Percentiles rank a stretch among this genome's conserved stretches.
phyloP scores from a whole-genome alignment of 139 green algal genomes.

The Micractinium conductrix region DNA sequence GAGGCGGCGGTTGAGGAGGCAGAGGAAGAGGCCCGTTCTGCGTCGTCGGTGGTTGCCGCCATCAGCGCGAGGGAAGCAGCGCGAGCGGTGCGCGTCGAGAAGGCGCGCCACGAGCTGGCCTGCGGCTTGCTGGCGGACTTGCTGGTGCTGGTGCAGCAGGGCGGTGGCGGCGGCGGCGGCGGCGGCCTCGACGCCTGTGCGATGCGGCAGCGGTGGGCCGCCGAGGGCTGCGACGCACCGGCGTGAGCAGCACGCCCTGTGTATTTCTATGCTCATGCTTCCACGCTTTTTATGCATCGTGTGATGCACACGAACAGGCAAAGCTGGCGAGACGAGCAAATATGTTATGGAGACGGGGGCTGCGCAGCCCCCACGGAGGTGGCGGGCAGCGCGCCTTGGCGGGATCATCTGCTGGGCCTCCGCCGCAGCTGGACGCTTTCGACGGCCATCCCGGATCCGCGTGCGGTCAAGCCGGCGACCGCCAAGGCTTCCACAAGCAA shows the following conservation, averaged over 20 bases:
- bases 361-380: too few species aligned
- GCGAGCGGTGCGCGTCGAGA: conserved; percentile 7
- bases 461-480: too few species aligned
- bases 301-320: too few species aligned
- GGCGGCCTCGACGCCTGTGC: neutral
- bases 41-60: neutral
- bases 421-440: too few species aligned
- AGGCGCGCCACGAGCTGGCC: conserved; percentile 21
- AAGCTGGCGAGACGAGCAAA: too few species aligned
- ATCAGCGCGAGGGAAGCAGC: neutral
- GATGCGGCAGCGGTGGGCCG: neutral
- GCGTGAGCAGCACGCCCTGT: neutral
- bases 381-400: too few species aligned
- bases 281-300: too few species aligned
- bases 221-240: neutral
- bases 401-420: too few species aligned
- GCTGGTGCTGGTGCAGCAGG: conserved; percentile 2
- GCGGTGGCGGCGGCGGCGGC: neutral
- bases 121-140: conserved; percentile 25
- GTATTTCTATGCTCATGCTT: too few species aligned
- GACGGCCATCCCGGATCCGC: too few species aligned
- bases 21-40: neutral
- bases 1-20: neutral
- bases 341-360: too few species aligned
- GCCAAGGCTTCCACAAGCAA: too few species aligned